A percentile compares a stretch with the other conserved stretches of the same genome.
phyloP scores from a whole-genome alignment of 176 grass and related monocot genomes.

The Rhynchospora breviuscula region DNA sequence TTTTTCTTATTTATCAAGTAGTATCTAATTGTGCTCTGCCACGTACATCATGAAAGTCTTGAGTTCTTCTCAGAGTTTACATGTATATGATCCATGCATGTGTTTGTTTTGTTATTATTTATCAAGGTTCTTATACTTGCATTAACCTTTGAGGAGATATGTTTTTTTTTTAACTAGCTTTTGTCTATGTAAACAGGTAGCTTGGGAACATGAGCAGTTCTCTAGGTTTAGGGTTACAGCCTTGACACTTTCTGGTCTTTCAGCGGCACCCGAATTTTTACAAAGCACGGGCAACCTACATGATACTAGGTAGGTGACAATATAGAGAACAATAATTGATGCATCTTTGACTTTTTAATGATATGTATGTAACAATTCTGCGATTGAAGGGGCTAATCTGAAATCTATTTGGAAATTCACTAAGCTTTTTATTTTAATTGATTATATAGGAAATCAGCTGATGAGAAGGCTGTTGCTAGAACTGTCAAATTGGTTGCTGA shows the following conservation, averaged over 20 bases:
- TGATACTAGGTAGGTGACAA: conserved; percentile 56
- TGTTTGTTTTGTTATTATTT: conserved; percentile 17
- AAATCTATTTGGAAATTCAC: not conserved
- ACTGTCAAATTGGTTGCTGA: conserved; percentile 88
- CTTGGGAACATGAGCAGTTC: conserved; percentile 99
- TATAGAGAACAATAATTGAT: not conserved
- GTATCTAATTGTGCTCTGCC: not conserved
- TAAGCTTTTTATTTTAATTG: not conserved
- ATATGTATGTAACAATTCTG: not conserved
- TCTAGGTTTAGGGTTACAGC: conserved; percentile 98
- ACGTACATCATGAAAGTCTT: not conserved
- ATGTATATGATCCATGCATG: not conserved
- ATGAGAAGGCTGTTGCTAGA: conserved; percentile 53
- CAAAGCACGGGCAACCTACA: conserved; percentile 68
- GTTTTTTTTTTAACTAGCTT: not conserved
- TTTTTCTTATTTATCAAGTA: conserved; percentile 14
- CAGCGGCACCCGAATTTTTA: conserved; percentile 79
- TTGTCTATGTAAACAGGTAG: conserved; percentile 50
- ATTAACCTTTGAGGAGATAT: not conserved
- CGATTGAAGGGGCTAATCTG: not conserved
- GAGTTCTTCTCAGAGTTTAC: not conserved
- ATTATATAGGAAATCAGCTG: conserved; percentile 57
- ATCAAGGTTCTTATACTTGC: conserved; percentile 1
- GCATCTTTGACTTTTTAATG: conserved; percentile 11
- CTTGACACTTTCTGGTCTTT: conserved; percentile 78